Evolutionary conservation across 352 stramenopile genomes (phyloP).

Genomic region (Elongisporangium prolatum): DNA sequence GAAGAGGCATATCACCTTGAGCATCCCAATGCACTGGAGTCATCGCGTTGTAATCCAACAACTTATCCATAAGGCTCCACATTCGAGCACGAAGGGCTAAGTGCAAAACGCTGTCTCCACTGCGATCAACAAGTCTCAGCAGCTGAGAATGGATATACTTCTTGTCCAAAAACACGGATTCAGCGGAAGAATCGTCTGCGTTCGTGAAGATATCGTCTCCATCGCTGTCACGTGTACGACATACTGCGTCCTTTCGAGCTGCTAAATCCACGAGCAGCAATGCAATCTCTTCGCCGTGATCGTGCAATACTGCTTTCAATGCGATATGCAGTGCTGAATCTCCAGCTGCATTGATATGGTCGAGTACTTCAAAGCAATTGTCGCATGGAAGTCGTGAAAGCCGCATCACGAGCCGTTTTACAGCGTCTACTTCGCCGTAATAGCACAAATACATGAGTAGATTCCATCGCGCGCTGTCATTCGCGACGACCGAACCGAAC

Average conservation of each 20-base stretch:
- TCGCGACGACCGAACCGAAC: slow-evolving; percentile 23
- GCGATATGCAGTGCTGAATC: slow-evolving; percentile 69
- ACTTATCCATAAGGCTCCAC: slow-evolving; percentile 51
- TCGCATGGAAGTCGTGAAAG: slow-evolving; percentile 6
- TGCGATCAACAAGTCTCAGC: slow-evolving; percentile 38
- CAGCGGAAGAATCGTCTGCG: neutral
- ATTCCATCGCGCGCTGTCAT: slow-evolving; percentile 50
- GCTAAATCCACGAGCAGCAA: slow-evolving; percentile 38
- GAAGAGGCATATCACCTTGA: slow-evolving; percentile 45
- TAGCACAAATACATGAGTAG: slow-evolving; percentile 67
- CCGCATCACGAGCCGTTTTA: slow-evolving; percentile 27
- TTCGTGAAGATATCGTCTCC: neutral
- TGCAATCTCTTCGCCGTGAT: slow-evolving; percentile 16
- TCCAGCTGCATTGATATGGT: slow-evolving; percentile 52
- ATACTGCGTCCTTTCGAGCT: slow-evolving; percentile 11
- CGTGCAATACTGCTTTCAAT: slow-evolving; percentile 36
- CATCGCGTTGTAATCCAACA: slow-evolving; percentile 39
- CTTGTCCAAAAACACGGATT: slow-evolving; percentile 5
- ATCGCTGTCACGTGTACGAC: neutral
- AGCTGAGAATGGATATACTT: slow-evolving; percentile 15
- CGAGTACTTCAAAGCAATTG: slow-evolving; percentile 34
- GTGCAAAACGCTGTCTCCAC: slow-evolving; percentile 50
- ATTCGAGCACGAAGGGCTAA: slow-evolving; percentile 53
- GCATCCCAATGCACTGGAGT: slow-evolving; percentile 40
- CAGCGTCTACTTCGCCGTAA: slow-evolving; percentile 37